Evolutionary conservation across 2,329 filamentous ascomycete genomes (phyloP), one percentile per base, ranked within the genome.

Genomic region (Xylogone sp.): DNA sequence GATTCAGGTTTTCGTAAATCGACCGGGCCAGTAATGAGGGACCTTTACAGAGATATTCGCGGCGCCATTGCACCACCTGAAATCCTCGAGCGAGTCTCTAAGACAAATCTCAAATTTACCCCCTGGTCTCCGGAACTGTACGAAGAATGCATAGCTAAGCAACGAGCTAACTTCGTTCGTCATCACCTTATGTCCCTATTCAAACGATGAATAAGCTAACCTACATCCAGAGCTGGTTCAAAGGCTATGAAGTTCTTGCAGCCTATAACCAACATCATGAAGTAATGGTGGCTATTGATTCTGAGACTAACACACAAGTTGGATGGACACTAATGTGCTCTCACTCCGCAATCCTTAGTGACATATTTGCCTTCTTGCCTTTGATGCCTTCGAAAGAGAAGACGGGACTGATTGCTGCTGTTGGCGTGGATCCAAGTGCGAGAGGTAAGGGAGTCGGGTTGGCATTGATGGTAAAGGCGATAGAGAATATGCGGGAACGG

Each of bases 301-400:
- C 63, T 1, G 34, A 63, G 3, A 56, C 52, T 1, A 68, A 67
- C 2, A 62, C 63, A 3, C 72, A 75, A 53, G 62, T 73, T 8
- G 73, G 69, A 16, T 76, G 72, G 73, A 72, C 72, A 2, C 54
- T 76, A 10, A 76, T 75, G 71, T 65, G 71, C 16, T 60, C 65
- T 10, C 62, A 66, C 1, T 59, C 63, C 2, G 63, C 65, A 2
- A 49, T 62, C 1, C 47, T 71, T 9, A 55, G 68, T 3, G 55
- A 69, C 24, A 56, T 63, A 31, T 75, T 73, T 63, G 71, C 71
- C 2, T 71, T 75, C 48, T 65, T 71, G 5, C 63, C 67, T 12
- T 59, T 73, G 2, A 54, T 58, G 46, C 58, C 57, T 22, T 67
- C 68, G 31, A 66, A 67, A 18, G 63, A 68, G 4, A 67, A 70